A percentile compares a stretch with the other conserved stretches of the same genome.
phyloP scores from a whole-genome alignment of 2,329 filamentous ascomycete genomes.

The Diaporthe citrichinensis region DNA sequence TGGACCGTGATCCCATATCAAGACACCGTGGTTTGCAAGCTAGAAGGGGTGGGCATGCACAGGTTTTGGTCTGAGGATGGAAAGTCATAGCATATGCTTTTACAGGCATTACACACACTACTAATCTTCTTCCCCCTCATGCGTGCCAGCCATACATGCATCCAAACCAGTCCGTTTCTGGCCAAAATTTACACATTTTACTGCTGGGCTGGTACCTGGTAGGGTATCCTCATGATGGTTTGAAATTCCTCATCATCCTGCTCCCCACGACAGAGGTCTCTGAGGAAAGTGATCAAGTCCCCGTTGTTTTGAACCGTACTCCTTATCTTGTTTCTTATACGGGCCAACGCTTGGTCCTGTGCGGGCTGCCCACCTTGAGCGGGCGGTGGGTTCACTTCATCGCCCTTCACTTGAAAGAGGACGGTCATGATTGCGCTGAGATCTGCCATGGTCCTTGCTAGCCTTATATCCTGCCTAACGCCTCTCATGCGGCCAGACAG shows the following conservation, averaged over 20 bases:
- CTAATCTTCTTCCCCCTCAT: neutral
- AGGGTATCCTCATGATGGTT: conserved; percentile 1
- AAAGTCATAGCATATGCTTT: neutral
- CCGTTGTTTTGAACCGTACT: neutral
- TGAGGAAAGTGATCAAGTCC: neutral
- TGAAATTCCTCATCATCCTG: neutral
- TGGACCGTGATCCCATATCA: too few species aligned
- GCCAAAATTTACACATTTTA: neutral
- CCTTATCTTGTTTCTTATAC: neutral
- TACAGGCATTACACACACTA: neutral
- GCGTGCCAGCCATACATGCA: neutral
- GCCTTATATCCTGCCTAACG: neutral
- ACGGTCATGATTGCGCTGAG: neutral
- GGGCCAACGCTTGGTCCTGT: neutral
- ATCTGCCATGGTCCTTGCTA: neutral
- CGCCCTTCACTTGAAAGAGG: conserved; percentile 1
- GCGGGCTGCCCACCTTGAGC: neutral
- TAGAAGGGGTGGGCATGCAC: too few species aligned
- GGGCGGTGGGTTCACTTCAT: neutral
- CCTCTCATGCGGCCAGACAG: neutral
- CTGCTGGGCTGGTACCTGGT: neutral
- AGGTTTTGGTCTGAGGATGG: neutral
- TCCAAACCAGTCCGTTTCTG: neutral
- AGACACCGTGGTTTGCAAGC: too few species aligned
- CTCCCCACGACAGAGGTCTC: neutral